Evolutionary conservation across 2,329 filamentous ascomycete species (phyloP), one percentile per base, ranked within the genome.

Genomic region (Fusarium globosum): DNA sequence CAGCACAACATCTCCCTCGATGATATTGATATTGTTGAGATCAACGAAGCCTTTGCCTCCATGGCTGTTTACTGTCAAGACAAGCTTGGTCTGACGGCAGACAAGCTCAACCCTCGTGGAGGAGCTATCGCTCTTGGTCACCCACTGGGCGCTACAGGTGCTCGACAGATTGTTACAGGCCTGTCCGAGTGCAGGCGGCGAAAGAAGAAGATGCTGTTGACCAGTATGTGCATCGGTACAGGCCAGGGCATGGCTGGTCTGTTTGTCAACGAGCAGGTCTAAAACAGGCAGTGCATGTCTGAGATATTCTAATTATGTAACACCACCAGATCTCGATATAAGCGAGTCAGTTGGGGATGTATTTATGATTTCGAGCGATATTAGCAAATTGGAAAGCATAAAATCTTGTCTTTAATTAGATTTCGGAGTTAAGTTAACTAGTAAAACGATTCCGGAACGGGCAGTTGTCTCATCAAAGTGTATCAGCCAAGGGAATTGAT

Each of bases 31-130:
- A 88, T 98, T 41, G 88, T 96, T 77, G 96, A 98, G 88, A 85
- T 99, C 80, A 99, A 99, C 86, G 96, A 99, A 88, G 96, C 96
- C 3, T 99, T 99, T 79, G 96, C 95, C 28, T 96, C 93, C 59
- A 98, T 98, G 96, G 95, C 94, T 3, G 95, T 98, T 36, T 98
- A 98, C 89, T 97, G 95, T 85, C 85, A 93, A 62, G 88, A 94
- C 78, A 90, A 86, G 74, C 87, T 96, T 57, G 89, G 89, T 74
- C 85, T 96, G 57, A 91, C 93, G 80, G 89, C 88, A 83, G 83
- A 88, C 78, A 96, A 95, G 89, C 89, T 96, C 88, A 96, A 96
- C 85, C 88, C 92, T 33, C 88, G 93, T 68, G 94, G 94, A 76
- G 94, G 94, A 72, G 94, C 94, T 74, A 96, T 96, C 80, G 94